phyloP scores from a whole-genome alignment of 139 green algal genomes.

The Chlamydomonas sp. region DNA sequence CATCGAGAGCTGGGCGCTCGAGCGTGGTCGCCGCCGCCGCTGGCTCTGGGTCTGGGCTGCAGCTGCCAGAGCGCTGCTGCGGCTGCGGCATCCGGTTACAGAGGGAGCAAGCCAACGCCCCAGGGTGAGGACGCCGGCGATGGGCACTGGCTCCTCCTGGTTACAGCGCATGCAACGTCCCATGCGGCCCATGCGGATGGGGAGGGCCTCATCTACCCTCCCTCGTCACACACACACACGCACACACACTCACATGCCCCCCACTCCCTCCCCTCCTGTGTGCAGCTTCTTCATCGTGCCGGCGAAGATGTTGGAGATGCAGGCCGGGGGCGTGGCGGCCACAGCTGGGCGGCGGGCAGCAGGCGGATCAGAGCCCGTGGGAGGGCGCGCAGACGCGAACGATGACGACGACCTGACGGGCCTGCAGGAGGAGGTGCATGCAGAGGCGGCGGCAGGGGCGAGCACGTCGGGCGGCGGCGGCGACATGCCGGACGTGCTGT shows the following conservation, averaged over 20 bases:
- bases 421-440: constrained; percentile 3
- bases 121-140: constrained; percentile 46
- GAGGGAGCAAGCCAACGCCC: constrained; percentile 37
- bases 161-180: too few species aligned
- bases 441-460: background rate
- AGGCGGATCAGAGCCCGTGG: background rate
- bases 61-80: constrained; percentile 55
- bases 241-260: too few species aligned
- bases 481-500: constrained; percentile 57
- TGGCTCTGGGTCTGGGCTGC: constrained; percentile 15
- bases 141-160: background rate
- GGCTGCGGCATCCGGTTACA: constrained; percentile 76
- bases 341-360: background rate
- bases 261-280: background rate
- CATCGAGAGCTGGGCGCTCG: too few species aligned
- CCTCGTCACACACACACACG: too few species aligned
- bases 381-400: background rate
- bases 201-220: too few species aligned
- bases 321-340: constrained; percentile 2
- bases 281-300: constrained; percentile 65
- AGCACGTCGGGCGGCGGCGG: background rate
- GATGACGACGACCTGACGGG: background rate
- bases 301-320: constrained; percentile 37
- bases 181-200: too few species aligned
- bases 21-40: too few species aligned